Conservation (phyloP, 768 basidiomycete genomes). For the Trametopsis cervina region DNA sequence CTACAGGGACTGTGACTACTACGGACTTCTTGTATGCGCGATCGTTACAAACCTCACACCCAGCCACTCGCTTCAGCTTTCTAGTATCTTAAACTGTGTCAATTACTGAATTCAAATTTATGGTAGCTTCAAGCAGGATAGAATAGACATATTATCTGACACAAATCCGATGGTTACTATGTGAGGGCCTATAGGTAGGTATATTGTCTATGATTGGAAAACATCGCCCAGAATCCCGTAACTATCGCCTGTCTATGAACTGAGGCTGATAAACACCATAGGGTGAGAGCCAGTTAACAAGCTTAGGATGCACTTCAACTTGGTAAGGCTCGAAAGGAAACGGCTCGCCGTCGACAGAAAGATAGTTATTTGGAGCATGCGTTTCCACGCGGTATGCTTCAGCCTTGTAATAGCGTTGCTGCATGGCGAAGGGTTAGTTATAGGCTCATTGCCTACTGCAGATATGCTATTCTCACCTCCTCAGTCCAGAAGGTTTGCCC, state of each 20-base stretch:
- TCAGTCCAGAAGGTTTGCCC: constrained; percentile 60
- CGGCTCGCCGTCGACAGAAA: constrained; percentile 75
- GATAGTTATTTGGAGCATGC: constrained; percentile 39
- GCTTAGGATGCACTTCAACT: constrained; percentile 65
- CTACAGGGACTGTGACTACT: constrained; percentile 21
- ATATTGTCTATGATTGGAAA: too few relatives aligned
- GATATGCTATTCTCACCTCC: constrained; percentile 37
- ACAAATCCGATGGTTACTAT: too few relatives aligned
- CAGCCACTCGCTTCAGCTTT: constrained; percentile 22
- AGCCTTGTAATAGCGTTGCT: constrained; percentile 72
- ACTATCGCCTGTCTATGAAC: too few relatives aligned
- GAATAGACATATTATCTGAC: neutral
- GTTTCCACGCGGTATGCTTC: constrained; percentile 69
- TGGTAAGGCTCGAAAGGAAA: constrained; percentile 71
- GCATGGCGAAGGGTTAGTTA: neutral
- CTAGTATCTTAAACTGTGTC: constrained; percentile 10
- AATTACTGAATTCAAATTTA: constrained; percentile 9
- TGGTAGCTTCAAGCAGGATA: constrained; percentile 5
- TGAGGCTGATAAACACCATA: constrained; percentile 53
- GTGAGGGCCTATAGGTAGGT: too few relatives aligned
- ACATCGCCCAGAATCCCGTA: too few relatives aligned
- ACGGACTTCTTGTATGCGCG: constrained; percentile 22
- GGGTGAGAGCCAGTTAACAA: constrained; percentile 62
- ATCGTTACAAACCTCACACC: constrained; percentile 12
- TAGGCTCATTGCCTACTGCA: neutral